phyloP scores from a whole-genome alignment of 257 asterid genomes.

The Solanum paucissectum region DNA sequence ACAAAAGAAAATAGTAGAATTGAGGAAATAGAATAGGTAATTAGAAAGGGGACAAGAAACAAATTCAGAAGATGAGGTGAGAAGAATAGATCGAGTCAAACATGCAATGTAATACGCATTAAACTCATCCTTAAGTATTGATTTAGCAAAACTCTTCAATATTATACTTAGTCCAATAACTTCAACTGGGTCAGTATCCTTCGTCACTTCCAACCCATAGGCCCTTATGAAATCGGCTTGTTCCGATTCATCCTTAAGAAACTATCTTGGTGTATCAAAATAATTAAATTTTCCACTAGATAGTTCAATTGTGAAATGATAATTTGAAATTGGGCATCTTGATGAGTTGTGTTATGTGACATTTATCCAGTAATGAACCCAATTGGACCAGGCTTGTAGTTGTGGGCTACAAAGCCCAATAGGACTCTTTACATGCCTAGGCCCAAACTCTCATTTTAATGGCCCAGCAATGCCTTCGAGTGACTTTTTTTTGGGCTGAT shows the following conservation, averaged over 20 bases:
- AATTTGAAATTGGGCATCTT: background rate
- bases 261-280: background rate
- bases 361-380: background rate
- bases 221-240: background rate
- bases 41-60: background rate
- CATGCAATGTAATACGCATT: fast-evolving
- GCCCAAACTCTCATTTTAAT: background rate
- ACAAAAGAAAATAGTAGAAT: background rate
- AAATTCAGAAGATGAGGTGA: background rate
- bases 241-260: background rate
- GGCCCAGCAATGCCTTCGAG: background rate
- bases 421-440: background rate
- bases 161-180: background rate
- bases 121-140: background rate
- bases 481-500: background rate
- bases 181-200: background rate
- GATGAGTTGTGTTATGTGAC: background rate
- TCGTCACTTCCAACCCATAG: background rate
- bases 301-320: background rate
- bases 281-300: background rate
- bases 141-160: background rate
- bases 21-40: background rate
- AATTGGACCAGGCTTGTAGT: background rate
- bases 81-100: background rate
- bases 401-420: background rate